Conservation (phyloP, 768 basidiomycete species). For the Hirschioporus abietinus region DNA sequence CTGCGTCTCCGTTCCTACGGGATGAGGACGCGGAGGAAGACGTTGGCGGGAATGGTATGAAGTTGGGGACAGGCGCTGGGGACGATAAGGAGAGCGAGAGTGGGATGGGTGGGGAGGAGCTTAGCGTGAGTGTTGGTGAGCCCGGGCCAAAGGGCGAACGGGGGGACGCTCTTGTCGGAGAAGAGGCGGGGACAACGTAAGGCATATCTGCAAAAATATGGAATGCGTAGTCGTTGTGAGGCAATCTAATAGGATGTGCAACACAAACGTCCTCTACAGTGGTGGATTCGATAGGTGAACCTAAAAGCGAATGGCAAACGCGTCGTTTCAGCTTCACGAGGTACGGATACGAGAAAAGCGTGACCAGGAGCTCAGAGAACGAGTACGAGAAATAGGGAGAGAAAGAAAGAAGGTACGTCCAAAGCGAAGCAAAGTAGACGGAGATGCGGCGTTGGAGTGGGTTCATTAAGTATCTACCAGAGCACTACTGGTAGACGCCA, state of each 20-base stretch:
- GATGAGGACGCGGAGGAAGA: neutral
- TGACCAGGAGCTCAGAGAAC: neutral
- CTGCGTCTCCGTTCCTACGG: neutral
- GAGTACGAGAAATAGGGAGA: neutral
- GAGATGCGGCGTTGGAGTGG: neutral
- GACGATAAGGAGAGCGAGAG: neutral
- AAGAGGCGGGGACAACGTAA: neutral
- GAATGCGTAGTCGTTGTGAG: neutral
- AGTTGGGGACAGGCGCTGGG: neutral
- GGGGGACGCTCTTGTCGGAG: neutral
- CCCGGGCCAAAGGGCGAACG: neutral
- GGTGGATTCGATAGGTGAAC: neutral
- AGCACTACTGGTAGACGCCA: neutral
- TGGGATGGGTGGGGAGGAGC: neutral
- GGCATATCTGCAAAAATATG: neutral
- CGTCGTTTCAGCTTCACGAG: neutral
- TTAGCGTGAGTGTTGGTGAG: neutral
- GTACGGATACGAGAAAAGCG: neutral
- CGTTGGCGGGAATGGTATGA: neutral
- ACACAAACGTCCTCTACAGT: neutral
- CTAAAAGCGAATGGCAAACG: neutral
- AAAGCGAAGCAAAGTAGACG: neutral
- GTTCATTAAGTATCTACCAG: neutral
- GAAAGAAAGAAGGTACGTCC: neutral
- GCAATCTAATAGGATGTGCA: neutral